Conservation (phyloP, 2,329 filamentous ascomycete species). For the Talaromyces sp. region DNA sequence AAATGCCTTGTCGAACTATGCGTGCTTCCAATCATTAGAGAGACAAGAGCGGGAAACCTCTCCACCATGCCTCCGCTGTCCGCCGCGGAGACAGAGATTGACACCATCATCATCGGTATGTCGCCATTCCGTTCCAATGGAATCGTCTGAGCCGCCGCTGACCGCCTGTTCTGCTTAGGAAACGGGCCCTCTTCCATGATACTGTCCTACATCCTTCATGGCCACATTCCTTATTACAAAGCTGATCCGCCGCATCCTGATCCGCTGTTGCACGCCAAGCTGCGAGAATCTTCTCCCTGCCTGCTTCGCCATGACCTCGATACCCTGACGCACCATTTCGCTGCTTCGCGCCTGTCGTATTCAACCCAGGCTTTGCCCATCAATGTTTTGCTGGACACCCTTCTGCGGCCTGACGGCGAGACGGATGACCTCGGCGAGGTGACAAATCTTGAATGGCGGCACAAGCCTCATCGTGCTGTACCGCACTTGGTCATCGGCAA, state of each 20-base stretch:
- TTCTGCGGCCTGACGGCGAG: slow-evolving; percentile 56
- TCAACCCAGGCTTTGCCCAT: slow-evolving; percentile 58
- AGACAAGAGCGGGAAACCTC: slow-evolving; percentile 1
- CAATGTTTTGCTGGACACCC: slow-evolving; percentile 57
- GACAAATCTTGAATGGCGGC: slow-evolving; percentile 52
- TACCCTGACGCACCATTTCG: slow-evolving; percentile 54
- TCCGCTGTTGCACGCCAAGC: slow-evolving; percentile 51
- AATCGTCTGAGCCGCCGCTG: slow-evolving; percentile 11
- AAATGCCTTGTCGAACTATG: neutral
- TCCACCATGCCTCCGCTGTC: slow-evolving; percentile 20
- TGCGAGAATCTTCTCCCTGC: slow-evolving; percentile 40
- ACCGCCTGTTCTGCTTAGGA: slow-evolving; percentile 35
- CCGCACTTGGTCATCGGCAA: slow-evolving; percentile 53
- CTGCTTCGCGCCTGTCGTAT: slow-evolving; percentile 54
- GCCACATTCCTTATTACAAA: slow-evolving; percentile 55
- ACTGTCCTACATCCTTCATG: slow-evolving; percentile 60
- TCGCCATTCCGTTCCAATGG: slow-evolving; percentile 16
- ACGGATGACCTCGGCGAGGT: slow-evolving; percentile 48
- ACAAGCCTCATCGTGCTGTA: slow-evolving; percentile 47
- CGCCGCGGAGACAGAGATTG: slow-evolving; percentile 25
- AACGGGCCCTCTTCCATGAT: slow-evolving; percentile 60
- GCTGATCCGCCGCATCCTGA: slow-evolving; percentile 52
- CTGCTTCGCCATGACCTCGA: slow-evolving; percentile 47
- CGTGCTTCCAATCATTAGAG: neutral
- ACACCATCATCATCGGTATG: slow-evolving; percentile 44